A percentile compares a stretch with the other conserved stretches of the same genome.
Evolutionary conservation across 2,329 filamentous ascomycete genomes (phyloP).

Genomic region (Akanthomyces uredinophilus): DNA sequence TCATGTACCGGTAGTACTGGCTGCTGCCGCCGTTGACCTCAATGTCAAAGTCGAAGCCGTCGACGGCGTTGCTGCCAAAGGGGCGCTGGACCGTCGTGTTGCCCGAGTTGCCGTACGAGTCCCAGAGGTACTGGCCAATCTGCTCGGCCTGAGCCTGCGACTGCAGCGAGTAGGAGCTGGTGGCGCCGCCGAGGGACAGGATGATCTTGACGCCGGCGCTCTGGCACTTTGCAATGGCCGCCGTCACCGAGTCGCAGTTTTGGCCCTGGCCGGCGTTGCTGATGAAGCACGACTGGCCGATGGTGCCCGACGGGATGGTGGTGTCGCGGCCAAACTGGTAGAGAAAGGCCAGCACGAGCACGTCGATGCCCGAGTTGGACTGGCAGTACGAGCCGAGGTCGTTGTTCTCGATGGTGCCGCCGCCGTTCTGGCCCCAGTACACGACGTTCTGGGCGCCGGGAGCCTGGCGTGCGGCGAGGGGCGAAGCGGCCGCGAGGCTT

Average conservation of each 20-base stretch:
- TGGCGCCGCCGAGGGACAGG: constrained; percentile 16
- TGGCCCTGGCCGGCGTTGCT: constrained; percentile 27
- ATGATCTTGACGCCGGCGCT: constrained; percentile 20
- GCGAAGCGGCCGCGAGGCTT: constrained; percentile 16
- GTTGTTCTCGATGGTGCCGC: constrained; percentile 28
- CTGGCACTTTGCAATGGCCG: constrained; percentile 22
- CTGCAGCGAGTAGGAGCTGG: constrained; percentile 18
- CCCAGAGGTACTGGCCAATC: constrained; percentile 22
- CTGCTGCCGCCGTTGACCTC: constrained; percentile 20
- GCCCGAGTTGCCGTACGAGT: constrained; percentile 19
- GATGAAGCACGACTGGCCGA: constrained; percentile 36
- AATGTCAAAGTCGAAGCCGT: constrained; percentile 23
- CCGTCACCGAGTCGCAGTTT: constrained; percentile 20
- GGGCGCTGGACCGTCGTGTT: constrained; percentile 16
- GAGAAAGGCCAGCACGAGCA: constrained; percentile 39
- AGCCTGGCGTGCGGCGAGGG: constrained; percentile 11
- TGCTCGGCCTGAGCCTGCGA: constrained; percentile 19
- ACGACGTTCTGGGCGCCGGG: constrained; percentile 27
- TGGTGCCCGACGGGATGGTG: constrained; percentile 33
- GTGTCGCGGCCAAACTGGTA: constrained; percentile 31
- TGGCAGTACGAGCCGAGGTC: constrained; percentile 35
- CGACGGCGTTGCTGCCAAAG: constrained; percentile 18
- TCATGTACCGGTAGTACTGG: constrained; percentile 20
- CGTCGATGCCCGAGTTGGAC: constrained; percentile 33
- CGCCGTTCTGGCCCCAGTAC: constrained; percentile 28